phyloP scores from a whole-genome alignment of 2,329 filamentous ascomycete species.

The Alternaria sp. region DNA sequence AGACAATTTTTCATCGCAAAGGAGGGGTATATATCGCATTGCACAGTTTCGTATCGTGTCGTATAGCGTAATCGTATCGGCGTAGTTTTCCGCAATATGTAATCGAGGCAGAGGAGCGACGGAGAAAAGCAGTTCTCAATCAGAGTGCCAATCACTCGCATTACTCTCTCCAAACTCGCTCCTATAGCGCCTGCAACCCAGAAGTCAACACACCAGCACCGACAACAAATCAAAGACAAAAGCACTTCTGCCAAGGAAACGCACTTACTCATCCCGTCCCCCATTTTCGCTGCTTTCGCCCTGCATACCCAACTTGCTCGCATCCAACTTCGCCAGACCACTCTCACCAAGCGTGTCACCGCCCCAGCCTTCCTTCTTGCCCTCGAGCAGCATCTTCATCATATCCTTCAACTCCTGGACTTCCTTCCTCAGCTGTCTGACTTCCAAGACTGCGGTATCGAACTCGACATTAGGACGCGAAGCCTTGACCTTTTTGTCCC shows the following conservation, averaged over 20 bases:
- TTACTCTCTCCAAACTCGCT: slow-evolving; percentile 38
- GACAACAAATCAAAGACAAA: slow-evolving; percentile 1
- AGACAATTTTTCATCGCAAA: neutral
- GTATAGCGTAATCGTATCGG: slow-evolving; percentile 1
- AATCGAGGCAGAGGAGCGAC: neutral
- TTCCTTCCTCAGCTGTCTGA: slow-evolving; percentile 56
- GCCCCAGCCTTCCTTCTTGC: slow-evolving; percentile 36
- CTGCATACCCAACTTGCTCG: slow-evolving; percentile 21
- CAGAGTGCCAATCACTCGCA: slow-evolving; percentile 35
- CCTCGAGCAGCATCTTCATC: slow-evolving; percentile 39
- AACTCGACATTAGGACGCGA: slow-evolving; percentile 83
- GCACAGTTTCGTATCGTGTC: neutral
- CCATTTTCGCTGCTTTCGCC: slow-evolving; percentile 40
- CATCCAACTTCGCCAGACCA: slow-evolving; percentile 32
- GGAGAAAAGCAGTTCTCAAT: slow-evolving; percentile 14
- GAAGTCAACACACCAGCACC: slow-evolving; percentile 15
- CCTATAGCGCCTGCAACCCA: slow-evolving; percentile 17
- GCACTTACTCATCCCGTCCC: slow-evolving; percentile 34
- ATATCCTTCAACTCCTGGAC: slow-evolving; percentile 57
- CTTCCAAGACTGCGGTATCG: slow-evolving; percentile 76
- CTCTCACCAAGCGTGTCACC: slow-evolving; percentile 44
- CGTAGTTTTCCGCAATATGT: slow-evolving; percentile 6
- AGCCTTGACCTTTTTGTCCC: slow-evolving; percentile 79
- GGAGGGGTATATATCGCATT: slow-evolving; percentile 6
- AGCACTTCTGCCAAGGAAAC: slow-evolving; percentile 6